Percentiles rank a stretch among this genome's conserved stretches.
phyloP scores from a whole-genome alignment of 176 grass and related monocot genomes.

The Juncus effusus region DNA sequence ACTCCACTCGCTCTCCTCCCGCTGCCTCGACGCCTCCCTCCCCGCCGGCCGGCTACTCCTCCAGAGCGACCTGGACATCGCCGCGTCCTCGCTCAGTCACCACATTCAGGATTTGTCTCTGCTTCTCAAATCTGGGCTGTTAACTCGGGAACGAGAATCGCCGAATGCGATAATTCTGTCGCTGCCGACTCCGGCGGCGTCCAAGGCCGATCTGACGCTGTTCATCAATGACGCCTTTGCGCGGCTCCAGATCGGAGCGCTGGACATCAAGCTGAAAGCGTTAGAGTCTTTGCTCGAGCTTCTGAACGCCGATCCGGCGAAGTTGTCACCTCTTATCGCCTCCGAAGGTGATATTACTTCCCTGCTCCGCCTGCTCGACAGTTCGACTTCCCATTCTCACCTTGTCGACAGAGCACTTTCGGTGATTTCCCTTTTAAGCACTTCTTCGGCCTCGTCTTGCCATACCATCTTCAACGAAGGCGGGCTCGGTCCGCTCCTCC shows the following conservation, averaged over 20 bases:
- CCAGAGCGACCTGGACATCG: slow-evolving; percentile 81
- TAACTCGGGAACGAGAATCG: slow-evolving; percentile 19
- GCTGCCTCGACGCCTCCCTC: slow-evolving; percentile 56
- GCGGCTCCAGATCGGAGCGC: slow-evolving; percentile 75
- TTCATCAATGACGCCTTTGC: slow-evolving; percentile 77
- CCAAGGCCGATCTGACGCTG: slow-evolving; percentile 44
- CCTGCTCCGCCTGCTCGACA: slow-evolving; percentile 72
- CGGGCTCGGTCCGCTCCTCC: slow-evolving; percentile 68
- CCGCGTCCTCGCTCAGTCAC: slow-evolving; percentile 53
- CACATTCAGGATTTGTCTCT: slow-evolving; percentile 72
- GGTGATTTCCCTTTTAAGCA: slow-evolving; percentile 43
- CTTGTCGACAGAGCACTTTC: slow-evolving; percentile 51
- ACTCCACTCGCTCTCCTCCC: slow-evolving; percentile 46
- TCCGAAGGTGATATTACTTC: slow-evolving; percentile 45
- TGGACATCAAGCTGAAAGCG: slow-evolving; percentile 77
- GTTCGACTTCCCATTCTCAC: slow-evolving; percentile 48
- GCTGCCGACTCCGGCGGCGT: slow-evolving; percentile 40
- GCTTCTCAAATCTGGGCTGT: slow-evolving; percentile 42
- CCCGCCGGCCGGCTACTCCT: slow-evolving; percentile 54
- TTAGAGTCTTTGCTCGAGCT: slow-evolving; percentile 59
- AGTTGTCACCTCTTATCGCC: slow-evolving; percentile 45
- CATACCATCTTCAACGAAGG: slow-evolving; percentile 68
- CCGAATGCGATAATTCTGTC: slow-evolving; percentile 64
- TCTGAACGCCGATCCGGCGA: slow-evolving; percentile 36
- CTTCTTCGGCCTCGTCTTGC: slow-evolving; percentile 46